Base-by-base conservation (phyloP, 176 grass and related monocot genomes). In the Sorghum bicolor region DNA sequence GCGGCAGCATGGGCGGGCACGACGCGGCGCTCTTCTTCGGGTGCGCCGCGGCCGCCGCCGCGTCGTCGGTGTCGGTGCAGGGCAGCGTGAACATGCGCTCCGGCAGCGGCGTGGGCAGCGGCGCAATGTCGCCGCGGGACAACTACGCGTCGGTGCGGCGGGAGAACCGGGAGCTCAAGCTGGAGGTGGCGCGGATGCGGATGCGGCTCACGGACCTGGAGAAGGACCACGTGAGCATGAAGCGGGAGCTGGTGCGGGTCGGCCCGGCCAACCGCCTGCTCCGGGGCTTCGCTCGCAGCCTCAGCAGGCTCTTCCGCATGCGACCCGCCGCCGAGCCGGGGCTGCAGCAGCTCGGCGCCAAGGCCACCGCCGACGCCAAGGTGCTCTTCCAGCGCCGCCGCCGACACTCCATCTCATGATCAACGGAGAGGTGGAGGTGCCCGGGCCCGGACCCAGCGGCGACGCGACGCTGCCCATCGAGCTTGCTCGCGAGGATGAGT, bases 141-240 rank as follows among this genome's bases (percentile, higher is more conserved):
- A 98, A 92, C 81, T 98, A 98, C 77, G 96, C 96, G n/a, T 98
- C 92, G 4, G 93, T 98, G 45, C 48, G 96, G 32, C 88, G 93
- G 43, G 96, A 98, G 87, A 98, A 98, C 84, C 80, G 93, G 63
- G 96, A 98, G 77, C 88, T 98, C 15, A 95, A 95, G 80, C 88
- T 98, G 58, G 96, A 98, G 84, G 93, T 98, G 58, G 91, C 93
- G 22, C 90, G 96, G 31, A 98, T 98, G 96, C 79, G 96, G 79
- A 92, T 98, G 91, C 81, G 96, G 53, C 85, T 98, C 15, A 98
- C 91, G 16, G 93, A 98, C 82, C 83, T 98, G 80, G 96, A 98
- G 85, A 98, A 98, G 89, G 96, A 95, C 84, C 96, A 98, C 81
- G 93, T 93, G 7, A 95, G 87, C 63, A 98, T 98, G 96, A 93